A percentile compares a stretch with the other conserved stretches of the same genome.
These are phyloP conservation scores for Cyclaneusma minus DNA, from an alignment of 2,329 filamentous ascomycete species.

Conservation along the genomic window DNA sequence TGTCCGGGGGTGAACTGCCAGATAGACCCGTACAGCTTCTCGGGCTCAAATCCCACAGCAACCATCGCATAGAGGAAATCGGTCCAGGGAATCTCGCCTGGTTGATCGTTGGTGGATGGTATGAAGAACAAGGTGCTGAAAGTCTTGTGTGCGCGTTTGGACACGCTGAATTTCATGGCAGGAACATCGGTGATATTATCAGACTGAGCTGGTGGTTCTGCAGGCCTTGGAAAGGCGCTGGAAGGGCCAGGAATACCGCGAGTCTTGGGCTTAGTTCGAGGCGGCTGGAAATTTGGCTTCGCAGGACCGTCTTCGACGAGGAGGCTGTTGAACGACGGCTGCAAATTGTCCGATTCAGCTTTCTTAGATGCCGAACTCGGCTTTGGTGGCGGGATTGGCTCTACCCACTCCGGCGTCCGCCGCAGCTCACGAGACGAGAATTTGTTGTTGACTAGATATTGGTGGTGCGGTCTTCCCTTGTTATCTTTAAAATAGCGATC, in stretches of 20 bases:
- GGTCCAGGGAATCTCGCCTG: slow-evolving; percentile 33
- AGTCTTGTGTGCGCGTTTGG: slow-evolving; percentile 24
- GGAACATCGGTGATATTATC: no score
- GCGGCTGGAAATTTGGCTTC: no score
- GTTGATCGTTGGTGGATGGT: slow-evolving; percentile 18
- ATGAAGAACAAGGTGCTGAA: slow-evolving; percentile 26
- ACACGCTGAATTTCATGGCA: slow-evolving; percentile 14
- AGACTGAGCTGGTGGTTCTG: no score
- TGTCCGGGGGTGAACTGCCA: slow-evolving; percentile 37
- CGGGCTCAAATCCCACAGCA: slow-evolving; percentile 29
- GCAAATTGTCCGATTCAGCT: no score
- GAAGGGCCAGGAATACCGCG: slow-evolving; percentile 6
- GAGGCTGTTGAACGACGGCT: no score
- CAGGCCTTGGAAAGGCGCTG: no score
- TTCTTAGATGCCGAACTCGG: no score
- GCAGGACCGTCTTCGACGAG: no score
- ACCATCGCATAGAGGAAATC: slow-evolving; percentile 37
- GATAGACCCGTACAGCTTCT: slow-evolving; percentile 44
- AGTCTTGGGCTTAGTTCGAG: slow-evolving; percentile 17
- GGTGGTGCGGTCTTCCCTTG: no score
- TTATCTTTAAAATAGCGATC: no score
- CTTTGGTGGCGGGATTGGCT: slow-evolving; percentile 14
- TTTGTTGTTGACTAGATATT: no score
- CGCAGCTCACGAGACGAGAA: slow-evolving; percentile 24
- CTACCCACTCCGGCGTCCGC: slow-evolving; percentile 32